Conservation (phyloP, 164 flowering plant genomes). For the Berberis thunbergii region DNA sequence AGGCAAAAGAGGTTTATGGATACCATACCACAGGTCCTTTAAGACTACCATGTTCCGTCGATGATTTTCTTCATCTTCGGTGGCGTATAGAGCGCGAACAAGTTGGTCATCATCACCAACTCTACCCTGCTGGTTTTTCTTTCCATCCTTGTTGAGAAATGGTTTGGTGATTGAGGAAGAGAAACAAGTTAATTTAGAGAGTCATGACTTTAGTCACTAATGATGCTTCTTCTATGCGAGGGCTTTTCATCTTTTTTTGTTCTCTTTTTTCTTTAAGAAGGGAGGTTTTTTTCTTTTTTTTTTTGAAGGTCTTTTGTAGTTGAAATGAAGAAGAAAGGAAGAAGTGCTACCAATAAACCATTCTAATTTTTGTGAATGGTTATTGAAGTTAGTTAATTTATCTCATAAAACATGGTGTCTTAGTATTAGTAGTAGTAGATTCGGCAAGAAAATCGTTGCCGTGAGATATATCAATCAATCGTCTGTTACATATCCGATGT, state of each 20-base stretch:
- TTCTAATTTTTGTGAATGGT: conserved; percentile 4
- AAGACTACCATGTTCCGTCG: conserved; percentile 50
- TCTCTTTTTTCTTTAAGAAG: neutral
- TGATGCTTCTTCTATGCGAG: too few relatives aligned
- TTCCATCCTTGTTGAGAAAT: conserved; percentile 15
- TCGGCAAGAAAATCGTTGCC: too few relatives aligned
- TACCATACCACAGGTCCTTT: conserved; percentile 45
- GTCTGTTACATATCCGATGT: too few relatives aligned
- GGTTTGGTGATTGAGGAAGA: neutral
- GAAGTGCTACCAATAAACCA: conserved; percentile 5
- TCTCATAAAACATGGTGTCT: too few relatives aligned
- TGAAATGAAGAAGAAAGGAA: neutral
- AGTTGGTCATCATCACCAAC: conserved; percentile 12
- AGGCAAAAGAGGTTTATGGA: conserved; percentile 50
- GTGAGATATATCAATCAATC: too few relatives aligned
- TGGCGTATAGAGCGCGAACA: conserved; percentile 52
- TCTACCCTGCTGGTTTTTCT: conserved; percentile 17
- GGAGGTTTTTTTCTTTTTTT: neutral
- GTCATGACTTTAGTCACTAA: too few relatives aligned
- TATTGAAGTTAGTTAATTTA: conserved; percentile 1
- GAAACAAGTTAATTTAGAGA: neutral
- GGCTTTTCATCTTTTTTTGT: too few relatives aligned
- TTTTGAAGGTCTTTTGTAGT: neutral
- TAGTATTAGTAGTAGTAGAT: too few relatives aligned
- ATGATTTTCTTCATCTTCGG: conserved; percentile 48